Evolutionary conservation across 768 basidiomycete species (phyloP).

Genomic region (Mrakia hoshinonis): DNA sequence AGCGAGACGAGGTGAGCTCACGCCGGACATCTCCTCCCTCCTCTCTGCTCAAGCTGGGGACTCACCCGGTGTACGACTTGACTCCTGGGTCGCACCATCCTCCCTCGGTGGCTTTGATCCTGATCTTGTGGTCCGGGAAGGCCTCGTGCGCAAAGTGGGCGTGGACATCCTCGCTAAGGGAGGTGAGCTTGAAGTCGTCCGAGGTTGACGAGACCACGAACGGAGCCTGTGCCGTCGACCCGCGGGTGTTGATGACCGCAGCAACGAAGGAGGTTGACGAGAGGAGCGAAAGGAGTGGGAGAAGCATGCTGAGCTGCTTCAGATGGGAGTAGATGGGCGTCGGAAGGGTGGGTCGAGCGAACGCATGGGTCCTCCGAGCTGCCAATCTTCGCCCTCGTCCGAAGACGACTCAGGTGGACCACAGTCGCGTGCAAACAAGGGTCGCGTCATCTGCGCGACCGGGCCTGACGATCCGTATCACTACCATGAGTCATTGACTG

Average conservation of each 20-base stretch:
- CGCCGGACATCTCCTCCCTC: not conserved
- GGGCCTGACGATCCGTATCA: too few species aligned
- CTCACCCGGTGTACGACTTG: slow-evolving; percentile 3
- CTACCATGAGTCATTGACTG: too few species aligned
- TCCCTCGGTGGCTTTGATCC: slow-evolving; percentile 21
- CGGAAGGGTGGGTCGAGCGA: not conserved
- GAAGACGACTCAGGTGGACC: too few species aligned
- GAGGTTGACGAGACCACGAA: not conserved
- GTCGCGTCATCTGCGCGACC: too few species aligned
- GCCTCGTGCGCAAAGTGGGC: slow-evolving; percentile 18
- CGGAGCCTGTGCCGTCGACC: not conserved
- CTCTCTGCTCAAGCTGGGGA: not conserved
- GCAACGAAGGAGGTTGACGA: not conserved
- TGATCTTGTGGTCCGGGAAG: slow-evolving; percentile 4
- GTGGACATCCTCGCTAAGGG: not conserved
- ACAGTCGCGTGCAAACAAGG: too few species aligned
- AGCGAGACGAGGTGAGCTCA: not conserved
- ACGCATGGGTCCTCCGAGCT: too few species aligned
- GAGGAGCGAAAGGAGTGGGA: not conserved
- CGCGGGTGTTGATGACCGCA: not conserved
- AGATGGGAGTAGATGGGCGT: not conserved
- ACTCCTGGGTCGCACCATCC: slow-evolving; percentile 28
- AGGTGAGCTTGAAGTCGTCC: not conserved
- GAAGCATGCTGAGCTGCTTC: not conserved
- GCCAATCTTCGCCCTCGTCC: too few species aligned